Percentiles rank a stretch among this genome's conserved stretches.
phyloP scores from a whole-genome alignment of 139 green algal genomes.

The Axilococcus clingmanii region DNA sequence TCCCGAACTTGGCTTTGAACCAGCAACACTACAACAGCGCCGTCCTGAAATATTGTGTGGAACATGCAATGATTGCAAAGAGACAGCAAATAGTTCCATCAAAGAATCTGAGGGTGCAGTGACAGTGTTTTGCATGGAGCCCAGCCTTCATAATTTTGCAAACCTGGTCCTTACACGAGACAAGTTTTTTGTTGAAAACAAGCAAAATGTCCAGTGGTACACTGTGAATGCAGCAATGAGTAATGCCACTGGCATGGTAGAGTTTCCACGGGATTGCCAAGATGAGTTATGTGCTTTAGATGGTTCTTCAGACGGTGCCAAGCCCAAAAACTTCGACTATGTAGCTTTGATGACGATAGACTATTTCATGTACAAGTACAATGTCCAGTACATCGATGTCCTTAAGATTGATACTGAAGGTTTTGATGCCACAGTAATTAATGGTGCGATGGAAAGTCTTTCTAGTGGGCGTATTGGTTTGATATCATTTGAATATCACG shows the following conservation, averaged over 20 bases:
- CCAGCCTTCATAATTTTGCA: constrained; percentile 10
- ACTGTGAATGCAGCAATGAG: constrained; percentile 7
- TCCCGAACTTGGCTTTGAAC: too few relatives aligned
- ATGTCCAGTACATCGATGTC: not conserved
- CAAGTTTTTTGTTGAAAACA: constrained; percentile 3
- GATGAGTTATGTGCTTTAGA: constrained; percentile 13
- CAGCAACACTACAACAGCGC: too few relatives aligned
- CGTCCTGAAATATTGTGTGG: too few relatives aligned
- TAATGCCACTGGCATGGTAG: constrained; percentile 2
- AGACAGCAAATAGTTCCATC: too few relatives aligned
- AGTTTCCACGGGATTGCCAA: constrained; percentile 8
- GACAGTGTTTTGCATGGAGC: constrained; percentile 10
- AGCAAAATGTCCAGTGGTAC: constrained; percentile 2
- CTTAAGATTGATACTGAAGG: not conserved
- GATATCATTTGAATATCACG: constrained; percentile 10
- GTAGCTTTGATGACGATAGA: constrained; percentile 8
- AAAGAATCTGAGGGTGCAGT: too few relatives aligned
- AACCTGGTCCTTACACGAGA: constrained; percentile 8
- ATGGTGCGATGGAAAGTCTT: constrained; percentile 2
- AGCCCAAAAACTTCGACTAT: not conserved
- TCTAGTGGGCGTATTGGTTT: not conserved
- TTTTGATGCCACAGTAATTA: not conserved
- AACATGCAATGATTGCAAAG: too few relatives aligned
- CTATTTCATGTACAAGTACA: constrained; percentile 4
- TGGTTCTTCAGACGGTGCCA: not conserved